A percentile compares a stretch with the other conserved stretches of the same genome.
These are phyloP conservation scores for Paspalum vaginatum DNA, from an alignment of 176 grass and related monocot species.

Conservation along the genomic window DNA sequence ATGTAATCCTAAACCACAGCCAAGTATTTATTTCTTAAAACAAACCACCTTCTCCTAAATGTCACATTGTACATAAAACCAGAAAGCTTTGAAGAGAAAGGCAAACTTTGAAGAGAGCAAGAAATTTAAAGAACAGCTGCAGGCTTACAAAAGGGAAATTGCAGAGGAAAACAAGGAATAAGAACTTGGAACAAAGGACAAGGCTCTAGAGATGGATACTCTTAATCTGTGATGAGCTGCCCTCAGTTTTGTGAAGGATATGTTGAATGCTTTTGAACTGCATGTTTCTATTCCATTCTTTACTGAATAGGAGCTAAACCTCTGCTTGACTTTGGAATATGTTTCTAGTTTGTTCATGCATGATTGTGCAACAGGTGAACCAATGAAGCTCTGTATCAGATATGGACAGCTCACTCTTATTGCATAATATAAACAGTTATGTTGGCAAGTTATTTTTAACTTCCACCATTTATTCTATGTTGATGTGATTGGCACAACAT, in stretches of 20 bases:
- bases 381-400: not conserved
- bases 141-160: slow-evolving; percentile 72
- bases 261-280: not conserved
- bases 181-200: not conserved
- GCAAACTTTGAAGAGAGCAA: slow-evolving; percentile 77
- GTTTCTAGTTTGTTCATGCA: not conserved
- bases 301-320: not conserved
- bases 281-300: not conserved
- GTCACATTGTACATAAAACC: not conserved
- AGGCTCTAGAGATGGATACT: not conserved
- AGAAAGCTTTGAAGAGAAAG: slow-evolving; percentile 81
- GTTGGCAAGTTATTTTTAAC: not conserved
- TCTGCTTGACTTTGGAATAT: not conserved
- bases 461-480: not conserved
- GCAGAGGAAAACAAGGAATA: slow-evolving; percentile 47
- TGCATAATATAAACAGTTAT: not conserved
- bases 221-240: not conserved
- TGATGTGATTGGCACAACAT: not conserved
- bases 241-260: not conserved
- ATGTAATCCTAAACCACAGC: not conserved
- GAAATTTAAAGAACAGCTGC: slow-evolving; percentile 73
- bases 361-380: not conserved
- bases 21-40: not conserved
- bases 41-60: not conserved
- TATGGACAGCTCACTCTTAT: not conserved